A percentile compares a stretch with the other conserved stretches of the same genome.
Conservation (phyloP, 176 grass and related monocot genomes). For the Raddia distichophylla region DNA sequence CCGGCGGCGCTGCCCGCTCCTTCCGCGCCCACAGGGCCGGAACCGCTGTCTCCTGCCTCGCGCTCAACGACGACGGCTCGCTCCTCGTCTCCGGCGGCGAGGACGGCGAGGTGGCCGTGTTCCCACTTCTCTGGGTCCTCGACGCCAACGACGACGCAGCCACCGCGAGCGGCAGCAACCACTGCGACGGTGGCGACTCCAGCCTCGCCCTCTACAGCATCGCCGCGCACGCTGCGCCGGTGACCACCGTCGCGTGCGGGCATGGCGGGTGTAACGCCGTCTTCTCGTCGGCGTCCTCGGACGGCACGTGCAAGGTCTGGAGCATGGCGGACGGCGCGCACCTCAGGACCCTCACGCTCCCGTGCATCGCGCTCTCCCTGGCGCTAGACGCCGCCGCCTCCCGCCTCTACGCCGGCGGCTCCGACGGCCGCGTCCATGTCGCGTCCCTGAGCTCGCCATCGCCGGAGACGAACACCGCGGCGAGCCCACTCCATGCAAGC, state of each 20-base stretch:
- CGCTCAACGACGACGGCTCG: conserved; percentile 42
- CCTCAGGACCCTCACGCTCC: conserved; percentile 26
- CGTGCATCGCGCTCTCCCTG: conserved; percentile 14
- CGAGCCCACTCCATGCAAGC: not conserved
- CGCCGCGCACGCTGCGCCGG: not conserved
- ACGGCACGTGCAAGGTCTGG: conserved; percentile 53
- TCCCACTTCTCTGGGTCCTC: conserved; percentile 27
- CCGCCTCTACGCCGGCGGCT: conserved; percentile 24
- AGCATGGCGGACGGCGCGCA: not conserved
- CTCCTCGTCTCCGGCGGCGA: conserved; percentile 38
- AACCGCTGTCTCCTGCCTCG: conserved; percentile 21
- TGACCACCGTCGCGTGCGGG: conserved; percentile 24
- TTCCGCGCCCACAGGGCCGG: conserved; percentile 16
- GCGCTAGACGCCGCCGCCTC: not conserved
- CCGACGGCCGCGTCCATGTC: conserved; percentile 27
- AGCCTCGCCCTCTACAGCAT: conserved; percentile 19
- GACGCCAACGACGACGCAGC: conserved; percentile 1
- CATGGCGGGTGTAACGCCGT: conserved; percentile 32
- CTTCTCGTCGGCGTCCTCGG: conserved; percentile 24
- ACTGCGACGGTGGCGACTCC: not conserved
- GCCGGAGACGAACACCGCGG: not conserved
- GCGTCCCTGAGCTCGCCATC: not conserved
- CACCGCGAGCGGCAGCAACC: too few species aligned
- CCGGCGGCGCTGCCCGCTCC: not conserved
- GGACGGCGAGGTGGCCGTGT: conserved; percentile 26